These are phyloP conservation scores for Podaxis pistillaris DNA, from an alignment of 768 basidiomycete species.

Conservation along the genomic window DNA sequence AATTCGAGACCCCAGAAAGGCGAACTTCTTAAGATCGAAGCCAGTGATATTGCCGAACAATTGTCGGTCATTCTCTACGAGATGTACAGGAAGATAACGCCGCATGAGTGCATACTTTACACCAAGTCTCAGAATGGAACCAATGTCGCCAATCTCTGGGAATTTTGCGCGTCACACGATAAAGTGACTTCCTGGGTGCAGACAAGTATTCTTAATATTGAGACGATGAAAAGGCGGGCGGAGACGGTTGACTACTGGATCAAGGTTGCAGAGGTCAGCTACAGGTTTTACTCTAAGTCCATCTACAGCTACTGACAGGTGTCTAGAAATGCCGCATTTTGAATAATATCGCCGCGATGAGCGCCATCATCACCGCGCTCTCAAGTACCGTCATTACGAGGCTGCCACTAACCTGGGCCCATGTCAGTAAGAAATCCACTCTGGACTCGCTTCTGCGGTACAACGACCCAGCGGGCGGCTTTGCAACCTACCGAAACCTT, in stretches of 20 bases:
- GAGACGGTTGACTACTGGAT: conserved; percentile 73
- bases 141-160: conserved; percentile 41
- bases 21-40: conserved; percentile 65
- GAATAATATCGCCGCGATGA: conserved; percentile 68
- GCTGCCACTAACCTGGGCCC: conserved; percentile 66
- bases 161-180: conserved; percentile 61
- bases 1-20: conserved; percentile 52
- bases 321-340: conserved; percentile 60
- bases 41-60: conserved; percentile 75
- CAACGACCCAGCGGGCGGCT: conserved; percentile 59
- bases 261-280: conserved; percentile 69
- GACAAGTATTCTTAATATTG: conserved; percentile 52
- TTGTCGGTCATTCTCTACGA: conserved; percentile 72
- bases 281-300: not conserved
- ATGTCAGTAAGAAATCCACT: conserved; percentile 47
- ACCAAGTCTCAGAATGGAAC: conserved; percentile 38
- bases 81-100: conserved; percentile 66
- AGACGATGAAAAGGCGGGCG: conserved; percentile 50
- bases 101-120: conserved; percentile 75
- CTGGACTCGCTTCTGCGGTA: conserved; percentile 52
- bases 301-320: not conserved
- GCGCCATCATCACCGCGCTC: conserved; percentile 62
- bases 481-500: conserved; percentile 51
- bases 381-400: conserved; percentile 57
- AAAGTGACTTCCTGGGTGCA: conserved; percentile 68